These are phyloP conservation scores for Aspergillus fischeri DNA, from an alignment of 2,329 filamentous ascomycete genomes.

Conservation along the genomic window DNA sequence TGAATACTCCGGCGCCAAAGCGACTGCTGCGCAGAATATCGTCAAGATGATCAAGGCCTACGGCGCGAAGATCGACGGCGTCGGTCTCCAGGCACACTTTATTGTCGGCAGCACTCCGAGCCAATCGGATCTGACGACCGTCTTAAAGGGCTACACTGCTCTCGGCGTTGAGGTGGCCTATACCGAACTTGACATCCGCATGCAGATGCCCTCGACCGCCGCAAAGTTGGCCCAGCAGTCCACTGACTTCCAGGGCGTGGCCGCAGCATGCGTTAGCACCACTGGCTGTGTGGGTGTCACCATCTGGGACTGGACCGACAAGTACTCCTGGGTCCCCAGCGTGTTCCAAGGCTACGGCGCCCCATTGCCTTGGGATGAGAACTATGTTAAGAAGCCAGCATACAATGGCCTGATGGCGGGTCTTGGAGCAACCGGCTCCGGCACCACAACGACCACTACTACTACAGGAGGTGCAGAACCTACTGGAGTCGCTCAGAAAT, in stretches of 20 bases:
- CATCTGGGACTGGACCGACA: slow-evolving; percentile 43
- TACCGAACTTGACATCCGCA: slow-evolving; percentile 47
- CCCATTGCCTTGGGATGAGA: slow-evolving; percentile 45
- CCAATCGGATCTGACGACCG: slow-evolving; percentile 34
- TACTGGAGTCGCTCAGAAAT: slow-evolving; percentile 17
- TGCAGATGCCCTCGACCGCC: slow-evolving; percentile 30
- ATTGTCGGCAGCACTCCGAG: slow-evolving; percentile 42
- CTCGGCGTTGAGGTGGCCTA: slow-evolving; percentile 44
- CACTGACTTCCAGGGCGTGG: slow-evolving; percentile 28
- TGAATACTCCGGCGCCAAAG: slow-evolving; percentile 35
- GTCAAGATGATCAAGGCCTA: slow-evolving; percentile 37
- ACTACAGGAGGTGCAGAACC: background rate
- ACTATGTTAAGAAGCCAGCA: slow-evolving; percentile 46
- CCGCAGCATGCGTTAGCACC: slow-evolving; percentile 28
- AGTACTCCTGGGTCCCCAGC: slow-evolving; percentile 44
- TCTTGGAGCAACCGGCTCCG: slow-evolving; percentile 14
- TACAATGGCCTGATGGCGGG: slow-evolving; percentile 34
- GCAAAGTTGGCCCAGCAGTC: slow-evolving; percentile 27
- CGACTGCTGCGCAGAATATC: slow-evolving; percentile 31
- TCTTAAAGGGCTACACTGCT: slow-evolving; percentile 35
- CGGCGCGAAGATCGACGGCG: slow-evolving; percentile 45
- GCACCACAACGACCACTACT: slow-evolving; percentile 6
- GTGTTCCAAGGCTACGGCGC: slow-evolving; percentile 41
- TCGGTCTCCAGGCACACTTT: slow-evolving; percentile 42
- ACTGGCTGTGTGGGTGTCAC: slow-evolving; percentile 32